Evolutionary conservation across 164 flowering plant species (phyloP), one percentile per base, ranked within the genome.

Genomic region (Magnolia kwangsiensis): DNA sequence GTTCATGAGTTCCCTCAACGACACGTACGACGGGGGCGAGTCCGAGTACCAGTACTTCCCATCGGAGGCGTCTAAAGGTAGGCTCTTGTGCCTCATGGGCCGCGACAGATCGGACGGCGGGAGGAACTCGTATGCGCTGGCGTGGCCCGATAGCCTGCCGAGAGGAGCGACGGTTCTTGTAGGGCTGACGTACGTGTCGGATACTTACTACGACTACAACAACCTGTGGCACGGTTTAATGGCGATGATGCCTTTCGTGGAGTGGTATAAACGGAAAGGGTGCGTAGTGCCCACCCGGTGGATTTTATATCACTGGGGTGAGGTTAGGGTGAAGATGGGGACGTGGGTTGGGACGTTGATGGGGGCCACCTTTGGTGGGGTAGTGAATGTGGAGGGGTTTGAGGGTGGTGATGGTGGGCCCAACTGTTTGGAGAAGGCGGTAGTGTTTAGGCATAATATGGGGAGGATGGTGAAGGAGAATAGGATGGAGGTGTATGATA

Each of bases 191-290:
- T 95, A 89, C 72, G 86, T 95, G 4, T 87, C 94, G 0, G 84
- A 93, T 78, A 90, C 89, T 37, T 90, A 91, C 70, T 95, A 90
- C 74, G 78, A 87, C 63, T 90, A 91, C 51, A 78, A 76, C 2
- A 95, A 95, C 72, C 82, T 93, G 13, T 95, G 97, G 97, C 98
- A 95, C 75, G 95, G 95, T 1, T 71, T 95, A 19, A 88, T 91
- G 1, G 87, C 92, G 2, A 20, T 89, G 77, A 69, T 86, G 4
- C 95, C 96, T 0, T 92, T 95, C 73, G 89, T 91, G 6, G 88
- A 83, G 7, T 95, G 98, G 98, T 90, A 91, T 69, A 73, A 67
- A 77, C 83, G 23, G 76, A 78, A 80, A 50, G 82, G 78, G 66
- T 84, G 88, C 24, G 78, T 69, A 9, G 50, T 58, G 50, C 97